Base-by-base conservation (phyloP, 306 rosid species). In the Dryas alaskensis region DNA sequence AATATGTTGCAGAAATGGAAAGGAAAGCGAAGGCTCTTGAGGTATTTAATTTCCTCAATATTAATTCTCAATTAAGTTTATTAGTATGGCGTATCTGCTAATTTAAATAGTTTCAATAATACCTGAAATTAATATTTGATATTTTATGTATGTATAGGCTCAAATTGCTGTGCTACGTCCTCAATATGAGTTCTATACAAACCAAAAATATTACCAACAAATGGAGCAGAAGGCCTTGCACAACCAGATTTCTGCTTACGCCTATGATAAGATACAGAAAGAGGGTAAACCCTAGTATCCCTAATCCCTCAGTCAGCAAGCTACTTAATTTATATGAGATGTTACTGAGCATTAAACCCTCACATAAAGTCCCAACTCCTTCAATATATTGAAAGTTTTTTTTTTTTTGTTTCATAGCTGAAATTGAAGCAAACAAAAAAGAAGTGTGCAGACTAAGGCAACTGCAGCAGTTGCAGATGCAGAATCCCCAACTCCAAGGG, bases 191-290 rank as follows among this genome's bases (percentile, higher is more conserved):
- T 27, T 49, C 44, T 55, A 14, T 6, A 76, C 48, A 51, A 62
- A 72, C 39, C 78, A 73, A 2, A 59, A 73, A 1, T 69, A 45
- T 5, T 10, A 17, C 7, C 63, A 85, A 58, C 51, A 72, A 31
- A 39, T 78, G 78, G 92, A 89, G 84, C 78, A 79, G 0, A 69
- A 63, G 4, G 54, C 60, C 44, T 61, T 85, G 86, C 84, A 66
- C 14, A 63, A 64, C 2, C 46, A 62, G 75, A 72, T 87, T 22
- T 39, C 83, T 25, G 39, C n/a, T 63, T 16, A 7, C 44, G 59
- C 75, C 8, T 64, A 13, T 8, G 70, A 69, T 3, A 61, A 69
- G 44, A 5, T 77, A 22, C 47, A 69, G 8, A 54, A 39, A 82
- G 90, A 87, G 31, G 87, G 96, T 89, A 61, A 80, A 16, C 25